Base-by-base conservation (phyloP, 371 early-diverging fungal genomes). In the Lichtheimia corymbifera region DNA sequence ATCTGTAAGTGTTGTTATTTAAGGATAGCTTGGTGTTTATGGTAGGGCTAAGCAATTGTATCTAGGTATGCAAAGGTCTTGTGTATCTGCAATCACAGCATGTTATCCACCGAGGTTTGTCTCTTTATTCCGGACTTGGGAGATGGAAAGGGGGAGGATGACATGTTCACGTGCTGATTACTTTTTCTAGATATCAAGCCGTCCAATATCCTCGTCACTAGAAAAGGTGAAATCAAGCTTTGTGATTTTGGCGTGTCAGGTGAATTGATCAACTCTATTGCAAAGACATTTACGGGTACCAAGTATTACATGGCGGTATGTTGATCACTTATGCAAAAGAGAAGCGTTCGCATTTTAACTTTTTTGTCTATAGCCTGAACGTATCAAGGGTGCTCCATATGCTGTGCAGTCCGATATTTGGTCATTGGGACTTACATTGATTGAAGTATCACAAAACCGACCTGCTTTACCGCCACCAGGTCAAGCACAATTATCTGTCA, bases 171-270 rank as follows among this genome's bases (percentile, higher is more conserved):
- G 35, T 35, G 35, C 9, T 35, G n/a, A 47, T 18, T 47, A 47
- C 47, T n/a, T 47, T 17, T 45, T 51, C 47, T 66, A 70, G 94
- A 94, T 64, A 88, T 97, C 65, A 96, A 97, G 71, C 96, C 97
- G 0, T 91, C 92, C 41, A 97, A 97, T 71, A 93, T 97, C 55
- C 72, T 96, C 59, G 83, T 94, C 5, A 92, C 91, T 22, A 82
- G 90, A 55, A 76, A 79, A 18, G 99, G 99, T 40, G 80, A 93
- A 55, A 90, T 98, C 66, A 98, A 97, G 70, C 79, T 98, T 12
- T 95, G 95, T 65, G 99, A 98, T 76, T 97, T 98, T 75, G 97
- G 97, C 45, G 97, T 97, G 4, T 90, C 92, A 20, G 94, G 95
- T 14, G 92, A 95, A 73, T 68, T 94, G 30, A 92, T 93, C 60